Percentiles rank a stretch among this genome's conserved stretches.
phyloP scores from a whole-genome alignment of 1,139 yeast genomes.

The Diutina mesorugosa region DNA sequence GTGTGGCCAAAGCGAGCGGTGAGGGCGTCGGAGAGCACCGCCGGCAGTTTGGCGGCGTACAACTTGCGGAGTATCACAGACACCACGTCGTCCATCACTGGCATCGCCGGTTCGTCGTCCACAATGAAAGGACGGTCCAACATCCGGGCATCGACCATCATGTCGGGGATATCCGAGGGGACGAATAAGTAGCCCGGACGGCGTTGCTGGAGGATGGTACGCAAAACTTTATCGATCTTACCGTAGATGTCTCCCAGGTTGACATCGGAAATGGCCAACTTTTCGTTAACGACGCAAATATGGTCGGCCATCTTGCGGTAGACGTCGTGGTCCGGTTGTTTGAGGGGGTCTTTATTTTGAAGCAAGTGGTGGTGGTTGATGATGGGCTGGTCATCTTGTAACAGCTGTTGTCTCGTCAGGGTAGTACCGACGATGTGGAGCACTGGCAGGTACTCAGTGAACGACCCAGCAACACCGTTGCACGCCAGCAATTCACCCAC shows the following conservation, averaged over 20 bases:
- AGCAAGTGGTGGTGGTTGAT: constrained; percentile 56
- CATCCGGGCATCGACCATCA: constrained; percentile 27
- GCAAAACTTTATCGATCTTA: constrained; percentile 50
- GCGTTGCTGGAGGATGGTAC: constrained; percentile 38
- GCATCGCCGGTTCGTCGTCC: constrained; percentile 11
- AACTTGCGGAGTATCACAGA: constrained; percentile 34
- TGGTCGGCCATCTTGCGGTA: constrained; percentile 51
- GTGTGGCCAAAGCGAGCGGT: constrained; percentile 40
- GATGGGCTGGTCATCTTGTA: constrained; percentile 5
- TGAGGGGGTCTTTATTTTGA: constrained; percentile 37
- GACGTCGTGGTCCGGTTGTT: constrained; percentile 42
- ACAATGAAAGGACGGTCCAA: constrained; percentile 14
- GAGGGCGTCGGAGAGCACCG: constrained; percentile 54
- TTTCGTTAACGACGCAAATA: constrained; percentile 46
- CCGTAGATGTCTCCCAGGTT: constrained; percentile 28
- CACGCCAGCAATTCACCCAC: constrained; percentile 83
- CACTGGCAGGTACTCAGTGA: constrained; percentile 67
- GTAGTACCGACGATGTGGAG: constrained; percentile 79
- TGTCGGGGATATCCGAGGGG: constrained; percentile 56
- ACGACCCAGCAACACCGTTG: constrained; percentile 76
- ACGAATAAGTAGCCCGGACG: constrained; percentile 74
- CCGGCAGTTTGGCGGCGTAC: constrained; percentile 42
- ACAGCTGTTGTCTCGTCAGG: constrained; percentile 19
- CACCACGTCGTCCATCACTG: constrained; percentile 25
- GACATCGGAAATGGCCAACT: constrained; percentile 32